phyloP scores from a whole-genome alignment of 2,329 filamentous ascomycete genomes.

The Beauveria medogensis region DNA sequence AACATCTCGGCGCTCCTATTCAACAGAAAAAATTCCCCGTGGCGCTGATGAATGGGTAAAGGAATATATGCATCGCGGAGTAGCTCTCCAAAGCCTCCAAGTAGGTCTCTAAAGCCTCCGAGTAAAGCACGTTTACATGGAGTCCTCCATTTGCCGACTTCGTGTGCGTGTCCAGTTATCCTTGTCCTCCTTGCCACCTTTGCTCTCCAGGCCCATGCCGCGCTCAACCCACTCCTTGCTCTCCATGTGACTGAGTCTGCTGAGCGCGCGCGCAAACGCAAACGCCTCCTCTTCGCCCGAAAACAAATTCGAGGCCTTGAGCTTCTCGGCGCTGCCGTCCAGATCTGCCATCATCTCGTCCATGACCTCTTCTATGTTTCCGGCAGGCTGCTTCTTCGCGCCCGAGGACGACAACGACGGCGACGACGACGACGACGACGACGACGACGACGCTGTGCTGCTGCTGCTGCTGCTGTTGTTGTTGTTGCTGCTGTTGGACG shows the following conservation, averaged over 20 bases:
- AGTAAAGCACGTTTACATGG: constrained; percentile 36
- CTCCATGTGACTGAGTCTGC: constrained; percentile 83
- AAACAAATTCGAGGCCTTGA: constrained; percentile 83
- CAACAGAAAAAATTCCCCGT: background rate
- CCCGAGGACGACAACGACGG: constrained; percentile 13
- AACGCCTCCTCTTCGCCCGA: constrained; percentile 94
- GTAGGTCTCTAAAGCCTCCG: no score
- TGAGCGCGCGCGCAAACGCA: constrained; percentile 85
- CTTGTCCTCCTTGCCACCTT: constrained; percentile 56
- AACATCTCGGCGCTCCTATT: background rate
- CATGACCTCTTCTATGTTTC: constrained; percentile 59
- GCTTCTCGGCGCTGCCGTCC: constrained; percentile 71
- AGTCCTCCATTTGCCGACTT: constrained; percentile 61
- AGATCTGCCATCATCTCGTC: constrained; percentile 80
- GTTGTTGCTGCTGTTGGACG: constrained; percentile 30
- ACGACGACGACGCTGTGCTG: no score
- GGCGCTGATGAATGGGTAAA: background rate
- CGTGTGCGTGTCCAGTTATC: constrained; percentile 59
- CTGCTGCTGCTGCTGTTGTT: constrained; percentile 21
- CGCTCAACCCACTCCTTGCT: constrained; percentile 91
- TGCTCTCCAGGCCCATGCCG: constrained; percentile 57
- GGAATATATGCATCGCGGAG: background rate
- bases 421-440: background rate
- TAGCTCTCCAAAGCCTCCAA: background rate
- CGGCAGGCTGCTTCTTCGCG: background rate